Conservation (phyloP, 805 yeast species). For the Starmerella roubikii region DNA sequence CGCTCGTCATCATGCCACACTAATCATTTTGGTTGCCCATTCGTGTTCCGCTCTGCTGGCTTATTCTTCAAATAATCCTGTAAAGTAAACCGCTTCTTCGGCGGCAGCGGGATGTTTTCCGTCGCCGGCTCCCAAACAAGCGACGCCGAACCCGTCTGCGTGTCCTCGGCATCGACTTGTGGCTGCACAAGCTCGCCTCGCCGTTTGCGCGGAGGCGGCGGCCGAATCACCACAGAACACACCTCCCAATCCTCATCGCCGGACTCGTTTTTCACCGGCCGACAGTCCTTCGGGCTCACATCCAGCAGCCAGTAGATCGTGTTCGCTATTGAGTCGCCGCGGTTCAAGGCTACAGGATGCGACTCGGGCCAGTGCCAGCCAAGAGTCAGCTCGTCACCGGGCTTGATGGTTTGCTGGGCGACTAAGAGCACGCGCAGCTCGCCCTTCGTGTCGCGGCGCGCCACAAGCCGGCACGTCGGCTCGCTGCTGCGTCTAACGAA, state of each 20-base stretch:
- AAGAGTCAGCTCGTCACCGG: constrained; percentile 60
- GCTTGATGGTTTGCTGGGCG: constrained; percentile 42
- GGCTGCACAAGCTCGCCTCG: background rate
- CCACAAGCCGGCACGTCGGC: constrained; percentile 57
- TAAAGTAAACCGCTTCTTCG: constrained; percentile 18
- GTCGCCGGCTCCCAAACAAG: constrained; percentile 16
- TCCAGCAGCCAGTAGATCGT: constrained; percentile 13
- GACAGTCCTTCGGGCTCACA: constrained; percentile 1
- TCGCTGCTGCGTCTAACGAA: constrained; percentile 64
- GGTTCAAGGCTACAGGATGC: constrained; percentile 49
- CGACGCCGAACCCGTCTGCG: background rate
- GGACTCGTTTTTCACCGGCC: background rate
- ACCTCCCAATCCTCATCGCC: constrained; percentile 13
- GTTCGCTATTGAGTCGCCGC: background rate
- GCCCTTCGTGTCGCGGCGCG: constrained; percentile 27
- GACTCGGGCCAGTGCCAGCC: constrained; percentile 80
- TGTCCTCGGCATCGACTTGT: background rate
- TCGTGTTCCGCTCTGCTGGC: too few relatives aligned
- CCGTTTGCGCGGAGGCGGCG: background rate
- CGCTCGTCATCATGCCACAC: too few relatives aligned
- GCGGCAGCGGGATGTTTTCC: constrained; percentile 7
- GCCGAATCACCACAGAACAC: background rate
- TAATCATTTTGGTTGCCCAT: too few relatives aligned
- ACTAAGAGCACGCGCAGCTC: constrained; percentile 41
- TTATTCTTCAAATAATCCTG: constrained; percentile 19